phyloP scores from a whole-genome alignment of 148 eudicot species.

The Chenopodium quinoa region DNA sequence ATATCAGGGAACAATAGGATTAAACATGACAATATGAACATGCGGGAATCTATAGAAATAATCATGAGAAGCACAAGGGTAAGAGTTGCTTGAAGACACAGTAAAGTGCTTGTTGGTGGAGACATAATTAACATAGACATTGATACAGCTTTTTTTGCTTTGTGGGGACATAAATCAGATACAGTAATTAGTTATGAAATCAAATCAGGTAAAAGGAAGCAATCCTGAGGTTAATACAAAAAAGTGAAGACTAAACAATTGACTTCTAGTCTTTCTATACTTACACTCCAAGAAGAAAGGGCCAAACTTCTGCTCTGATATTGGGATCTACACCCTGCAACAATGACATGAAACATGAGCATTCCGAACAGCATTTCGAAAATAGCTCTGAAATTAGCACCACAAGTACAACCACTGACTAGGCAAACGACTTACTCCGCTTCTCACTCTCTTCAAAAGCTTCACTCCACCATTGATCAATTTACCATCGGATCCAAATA shows the following conservation, averaged over 20 bases:
- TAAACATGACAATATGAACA: not conserved
- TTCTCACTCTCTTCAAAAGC: slow-evolving; percentile 67
- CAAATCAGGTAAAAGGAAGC: not conserved
- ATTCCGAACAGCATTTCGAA: not conserved
- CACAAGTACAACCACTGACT: not conserved
- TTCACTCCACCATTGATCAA: slow-evolving; percentile 65
- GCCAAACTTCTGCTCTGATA: slow-evolving; percentile 96
- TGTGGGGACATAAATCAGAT: slow-evolving; percentile 1
- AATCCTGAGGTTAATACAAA: not conserved
- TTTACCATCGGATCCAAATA: slow-evolving; percentile 56
- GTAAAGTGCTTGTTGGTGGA: slow-evolving; percentile 9
- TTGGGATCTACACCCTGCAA: slow-evolving; percentile 90
- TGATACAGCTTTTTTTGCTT: slow-evolving; percentile 2
- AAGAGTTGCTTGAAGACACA: slow-evolving; percentile 1
- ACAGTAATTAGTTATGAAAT: slow-evolving; percentile 8
- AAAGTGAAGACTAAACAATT: not conserved
- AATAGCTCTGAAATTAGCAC: not conserved
- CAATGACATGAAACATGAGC: not conserved
- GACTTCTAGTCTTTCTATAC: slow-evolving; percentile 23
- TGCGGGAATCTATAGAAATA: not conserved
- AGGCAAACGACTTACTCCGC: slow-evolving; percentile 52
- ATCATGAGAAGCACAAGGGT: not conserved
- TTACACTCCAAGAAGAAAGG: slow-evolving; percentile 99
- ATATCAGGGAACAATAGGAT: not conserved
- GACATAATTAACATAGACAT: slow-evolving; percentile 8